Evolutionary conservation across 805 yeast genomes (phyloP), one percentile per base, ranked within the genome.

Genomic region (Kodamaea laetipori): DNA sequence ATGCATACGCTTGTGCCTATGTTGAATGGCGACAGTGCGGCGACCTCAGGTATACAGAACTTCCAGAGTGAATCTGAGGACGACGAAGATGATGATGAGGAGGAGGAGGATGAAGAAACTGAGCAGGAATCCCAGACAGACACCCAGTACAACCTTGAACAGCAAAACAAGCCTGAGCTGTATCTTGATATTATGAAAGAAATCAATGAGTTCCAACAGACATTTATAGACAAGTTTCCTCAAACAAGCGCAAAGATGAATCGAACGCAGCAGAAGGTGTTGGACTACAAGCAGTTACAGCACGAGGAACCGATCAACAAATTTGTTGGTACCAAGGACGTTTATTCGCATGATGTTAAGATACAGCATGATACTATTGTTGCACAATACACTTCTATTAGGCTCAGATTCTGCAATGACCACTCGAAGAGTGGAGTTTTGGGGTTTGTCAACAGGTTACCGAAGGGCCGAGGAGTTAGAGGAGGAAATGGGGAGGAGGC

Each of bases 341-440:
- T 33, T 8, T 41, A 41, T 18, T 42, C 45, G 21, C 45, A 42
- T 18, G 45, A 42, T 19, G 33, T 37, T 36, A 63, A 57, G 38
- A 67, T 67, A 18, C 73, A 67, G 43, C 61, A 69, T 48, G 74
- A 70, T 46, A 60, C 64, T 2, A 52, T 70, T 4, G 45, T 54
- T 32, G 56, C 64, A 2, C 70, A 70, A 39, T 70, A 69, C 54
- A 67, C 63, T 4, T 61, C 63, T 10, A 65, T 70, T 9, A 48
- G 74, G 26, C 53, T 67, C 12, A 51, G 74, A 24, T 70, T 67
- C 36, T 52, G 63, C 11, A 53, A 53, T 7, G 37, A 46, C 13
- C 37, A 41, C 39, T 11, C 42, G 4, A 45, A 48, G 18, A 51
- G 56, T 5, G 71, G 69, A 1, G 54, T 57, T 10, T 37, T 63